Percentiles rank a stretch among this genome's conserved stretches.
These are phyloP conservation scores for Yarrowia keelungensis DNA, from an alignment of 805 yeast genomes.

Conservation along the genomic window DNA sequence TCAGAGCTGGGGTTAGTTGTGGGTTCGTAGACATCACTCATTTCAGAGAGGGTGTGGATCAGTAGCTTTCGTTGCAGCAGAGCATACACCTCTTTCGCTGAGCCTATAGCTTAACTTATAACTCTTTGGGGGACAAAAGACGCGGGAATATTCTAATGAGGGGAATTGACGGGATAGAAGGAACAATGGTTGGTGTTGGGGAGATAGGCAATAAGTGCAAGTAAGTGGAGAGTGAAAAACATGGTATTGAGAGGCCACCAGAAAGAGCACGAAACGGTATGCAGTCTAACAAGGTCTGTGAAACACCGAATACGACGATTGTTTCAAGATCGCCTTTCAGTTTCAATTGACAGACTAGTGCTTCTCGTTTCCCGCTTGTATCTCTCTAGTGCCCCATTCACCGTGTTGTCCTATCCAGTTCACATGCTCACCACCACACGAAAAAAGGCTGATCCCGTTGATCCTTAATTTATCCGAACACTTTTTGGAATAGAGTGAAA, in stretches of 20 bases:
- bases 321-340: too few relatives aligned
- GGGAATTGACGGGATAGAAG: background rate
- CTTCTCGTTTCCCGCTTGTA: background rate
- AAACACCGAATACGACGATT: too few relatives aligned
- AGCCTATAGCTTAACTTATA: background rate
- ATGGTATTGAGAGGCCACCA: too few relatives aligned
- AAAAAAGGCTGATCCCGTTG: constrained; percentile 21
- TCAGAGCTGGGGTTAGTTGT: constrained; percentile 28
- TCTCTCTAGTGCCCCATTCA: background rate
- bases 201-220: too few relatives aligned
- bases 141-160: background rate
- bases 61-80: background rate
- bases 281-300: too few relatives aligned
- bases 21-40: background rate
- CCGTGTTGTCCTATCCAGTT: background rate
- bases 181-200: too few relatives aligned
- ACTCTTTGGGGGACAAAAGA: background rate
- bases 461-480: constrained; percentile 22
- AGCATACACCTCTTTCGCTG: background rate
- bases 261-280: too few relatives aligned
- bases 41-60: background rate
- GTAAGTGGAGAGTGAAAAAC: too few relatives aligned
- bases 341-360: too few relatives aligned
- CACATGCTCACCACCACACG: background rate
- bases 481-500: constrained; percentile 1